Evolutionary conservation across 306 rosid species (phyloP).

Genomic region (Urtica urens): DNA sequence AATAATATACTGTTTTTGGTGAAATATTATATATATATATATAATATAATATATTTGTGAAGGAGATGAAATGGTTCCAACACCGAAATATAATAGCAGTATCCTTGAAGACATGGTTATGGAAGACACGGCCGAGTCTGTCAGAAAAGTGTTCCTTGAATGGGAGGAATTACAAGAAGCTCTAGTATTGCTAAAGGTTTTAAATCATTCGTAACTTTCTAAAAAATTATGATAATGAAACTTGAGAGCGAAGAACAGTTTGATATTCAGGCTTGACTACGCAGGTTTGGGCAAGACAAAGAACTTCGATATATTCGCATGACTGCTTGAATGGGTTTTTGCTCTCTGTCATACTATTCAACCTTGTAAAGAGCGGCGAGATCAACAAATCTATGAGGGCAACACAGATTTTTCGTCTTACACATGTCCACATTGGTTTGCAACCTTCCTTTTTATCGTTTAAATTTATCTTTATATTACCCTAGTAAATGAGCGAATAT

Average conservation of each 20-base stretch:
- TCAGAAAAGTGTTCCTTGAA: slow-evolving; percentile 36
- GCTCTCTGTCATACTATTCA: slow-evolving; percentile 56
- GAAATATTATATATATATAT: too few relatives aligned
- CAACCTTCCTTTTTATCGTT: background rate
- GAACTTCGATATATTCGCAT: slow-evolving; percentile 47
- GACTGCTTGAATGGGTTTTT: slow-evolving; percentile 80
- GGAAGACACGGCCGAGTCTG: slow-evolving; percentile 42
- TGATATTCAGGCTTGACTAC: slow-evolving; percentile 10
- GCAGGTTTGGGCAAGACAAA: slow-evolving; percentile 85
- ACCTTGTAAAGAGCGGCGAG: slow-evolving; percentile 43
- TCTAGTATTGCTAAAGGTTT: slow-evolving; percentile 65
- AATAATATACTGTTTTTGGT: too few relatives aligned
- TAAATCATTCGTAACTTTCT: too few relatives aligned
- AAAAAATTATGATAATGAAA: too few relatives aligned
- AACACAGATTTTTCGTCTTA: slow-evolving; percentile 55
- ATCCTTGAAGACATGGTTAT: slow-evolving; percentile 81
- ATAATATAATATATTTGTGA: slow-evolving; percentile 11
- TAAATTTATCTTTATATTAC: background rate
- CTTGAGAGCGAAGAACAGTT: background rate
- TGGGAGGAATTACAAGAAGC: slow-evolving; percentile 71
- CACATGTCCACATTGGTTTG: slow-evolving; percentile 66
- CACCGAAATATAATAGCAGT: slow-evolving; percentile 79
- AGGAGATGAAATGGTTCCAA: slow-evolving; percentile 48
- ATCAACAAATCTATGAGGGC: slow-evolving; percentile 55
- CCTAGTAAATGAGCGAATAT: too few relatives aligned